Conservation (phyloP, 2,329 filamentous ascomycete genomes). For the Diplocarpon rosae region DNA sequence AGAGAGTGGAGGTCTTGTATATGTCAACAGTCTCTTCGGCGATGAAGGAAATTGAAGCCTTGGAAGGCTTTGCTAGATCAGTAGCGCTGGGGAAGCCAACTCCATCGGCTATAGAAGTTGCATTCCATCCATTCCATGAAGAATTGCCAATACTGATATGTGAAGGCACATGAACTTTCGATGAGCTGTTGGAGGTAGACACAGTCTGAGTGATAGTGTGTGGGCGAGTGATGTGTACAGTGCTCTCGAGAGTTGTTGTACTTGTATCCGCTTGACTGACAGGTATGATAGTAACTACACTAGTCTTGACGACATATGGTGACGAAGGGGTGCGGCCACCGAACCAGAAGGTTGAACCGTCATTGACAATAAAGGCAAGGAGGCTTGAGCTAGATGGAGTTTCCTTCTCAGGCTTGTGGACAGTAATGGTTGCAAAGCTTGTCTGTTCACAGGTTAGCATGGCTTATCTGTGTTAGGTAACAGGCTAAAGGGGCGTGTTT, state of each 20-base stretch:
- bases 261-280: constrained; percentile 6
- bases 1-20: constrained; percentile 2
- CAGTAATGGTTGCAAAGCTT: constrained; percentile 3
- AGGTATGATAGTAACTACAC: constrained; percentile 19
- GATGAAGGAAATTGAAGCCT: background rate
- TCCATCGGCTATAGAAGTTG: constrained; percentile 6
- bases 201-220: constrained; percentile 13
- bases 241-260: constrained; percentile 9
- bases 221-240: constrained; percentile 4
- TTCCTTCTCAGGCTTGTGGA: background rate
- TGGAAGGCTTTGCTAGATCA: constrained; percentile 1
- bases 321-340: constrained; percentile 16
- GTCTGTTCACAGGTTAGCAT: constrained; percentile 1
- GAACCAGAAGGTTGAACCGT: constrained; percentile 10
- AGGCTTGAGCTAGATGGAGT: constrained; percentile 1
- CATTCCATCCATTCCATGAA: constrained; percentile 17
- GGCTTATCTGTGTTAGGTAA: background rate
- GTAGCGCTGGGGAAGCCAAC: background rate
- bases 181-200: background rate
- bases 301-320: constrained; percentile 14
- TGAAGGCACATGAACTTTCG: background rate
- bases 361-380: constrained; percentile 12
- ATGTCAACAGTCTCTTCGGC: constrained; percentile 10
- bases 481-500: no score
- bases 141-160: background rate